Conservation (phyloP, 352 stramenopile genomes). For the Phytopythium vexans region DNA sequence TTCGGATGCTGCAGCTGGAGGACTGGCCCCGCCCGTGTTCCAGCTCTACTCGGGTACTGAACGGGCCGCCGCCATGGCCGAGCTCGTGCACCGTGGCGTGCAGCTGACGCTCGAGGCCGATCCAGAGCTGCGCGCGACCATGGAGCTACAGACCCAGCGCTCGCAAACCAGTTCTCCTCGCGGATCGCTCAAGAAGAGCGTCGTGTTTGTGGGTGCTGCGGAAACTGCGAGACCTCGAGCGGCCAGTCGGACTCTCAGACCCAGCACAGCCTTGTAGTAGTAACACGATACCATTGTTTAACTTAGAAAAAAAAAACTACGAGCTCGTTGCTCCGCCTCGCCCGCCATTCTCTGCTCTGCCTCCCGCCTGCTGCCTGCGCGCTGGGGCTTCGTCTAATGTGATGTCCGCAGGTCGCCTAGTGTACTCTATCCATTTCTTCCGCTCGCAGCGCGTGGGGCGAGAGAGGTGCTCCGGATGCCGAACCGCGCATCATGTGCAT, state of each 20-base stretch:
- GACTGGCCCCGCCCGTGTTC: conserved; percentile 29
- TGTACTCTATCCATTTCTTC: conserved; percentile 71
- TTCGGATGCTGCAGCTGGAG: conserved; percentile 9
- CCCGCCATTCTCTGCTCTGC: too few species aligned
- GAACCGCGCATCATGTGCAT: conserved; percentile 55
- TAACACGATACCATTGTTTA: background rate
- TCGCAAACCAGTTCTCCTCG: too few species aligned
- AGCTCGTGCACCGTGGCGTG: conserved; percentile 54
- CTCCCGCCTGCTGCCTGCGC: too few species aligned
- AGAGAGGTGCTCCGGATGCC: conserved; percentile 18
- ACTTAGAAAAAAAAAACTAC: conserved; percentile 3
- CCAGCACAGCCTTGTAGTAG: too few species aligned
- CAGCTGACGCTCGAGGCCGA: conserved; percentile 71
- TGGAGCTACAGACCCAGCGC: conserved; percentile 42
- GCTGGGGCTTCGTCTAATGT: too few species aligned
- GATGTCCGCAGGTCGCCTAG: conserved; percentile 4
- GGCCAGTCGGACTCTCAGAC: too few species aligned
- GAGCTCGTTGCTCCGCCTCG: too few species aligned
- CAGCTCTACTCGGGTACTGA: conserved; percentile 40
- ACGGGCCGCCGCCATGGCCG: conserved; percentile 37
- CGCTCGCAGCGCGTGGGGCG: conserved; percentile 28
- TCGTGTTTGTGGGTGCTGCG: background rate
- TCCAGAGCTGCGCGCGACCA: conserved; percentile 41
- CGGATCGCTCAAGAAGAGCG: background rate
- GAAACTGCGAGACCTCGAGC: background rate